phyloP scores from a whole-genome alignment of 768 basidiomycete genomes.

The Coprinopsis strossmayeri region DNA sequence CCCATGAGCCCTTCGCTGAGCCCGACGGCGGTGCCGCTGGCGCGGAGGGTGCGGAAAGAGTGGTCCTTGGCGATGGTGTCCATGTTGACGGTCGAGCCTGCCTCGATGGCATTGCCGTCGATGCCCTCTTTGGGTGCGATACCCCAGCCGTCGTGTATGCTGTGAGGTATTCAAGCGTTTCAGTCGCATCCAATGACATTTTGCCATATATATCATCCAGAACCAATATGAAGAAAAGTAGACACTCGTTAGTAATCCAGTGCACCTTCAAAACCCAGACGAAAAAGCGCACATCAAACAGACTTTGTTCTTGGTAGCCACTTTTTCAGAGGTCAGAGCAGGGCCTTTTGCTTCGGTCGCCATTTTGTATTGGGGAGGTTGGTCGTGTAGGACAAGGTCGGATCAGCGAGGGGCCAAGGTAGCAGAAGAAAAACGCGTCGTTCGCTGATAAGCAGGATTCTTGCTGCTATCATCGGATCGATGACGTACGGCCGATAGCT shows the following conservation, averaged over 20 bases:
- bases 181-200: too few species aligned
- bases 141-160: constrained; percentile 97
- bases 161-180: constrained; percentile 22
- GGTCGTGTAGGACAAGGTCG: too few species aligned
- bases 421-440: too few species aligned
- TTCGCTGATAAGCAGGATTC: too few species aligned
- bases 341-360: background rate
- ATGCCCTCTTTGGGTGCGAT: constrained; percentile 58
- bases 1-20: constrained; percentile 95
- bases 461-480: too few species aligned
- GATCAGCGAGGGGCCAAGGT: too few species aligned
- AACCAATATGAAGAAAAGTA: background rate
- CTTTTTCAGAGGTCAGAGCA: constrained; percentile 5
- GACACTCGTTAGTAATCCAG: constrained; percentile 5
- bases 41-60: constrained; percentile 63
- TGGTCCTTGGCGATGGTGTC: constrained; percentile 77
- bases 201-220: background rate
- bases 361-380: too few species aligned
- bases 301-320: constrained; percentile 75
- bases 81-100: constrained; percentile 83
- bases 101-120: constrained; percentile 86
- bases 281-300: constrained; percentile 70
- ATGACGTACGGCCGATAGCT: too few species aligned
- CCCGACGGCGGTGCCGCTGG: constrained; percentile 90
- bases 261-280: background rate